Evolutionary conservation across 495 filamentous ascomycete genomes (phyloP).

Genomic region (Trichoderma asperelloides): DNA sequence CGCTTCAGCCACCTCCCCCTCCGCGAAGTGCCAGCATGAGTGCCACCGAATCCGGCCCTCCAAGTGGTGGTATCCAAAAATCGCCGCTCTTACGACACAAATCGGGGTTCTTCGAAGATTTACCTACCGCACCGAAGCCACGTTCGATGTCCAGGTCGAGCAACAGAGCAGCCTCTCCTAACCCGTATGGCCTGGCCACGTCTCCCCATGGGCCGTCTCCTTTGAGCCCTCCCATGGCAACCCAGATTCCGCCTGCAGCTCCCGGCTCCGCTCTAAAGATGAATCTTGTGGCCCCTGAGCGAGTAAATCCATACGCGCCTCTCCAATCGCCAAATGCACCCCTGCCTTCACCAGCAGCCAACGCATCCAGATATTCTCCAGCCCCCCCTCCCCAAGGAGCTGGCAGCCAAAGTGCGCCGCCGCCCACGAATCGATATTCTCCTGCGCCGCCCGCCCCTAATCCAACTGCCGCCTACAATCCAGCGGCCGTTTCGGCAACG

Average conservation of each 20-base stretch:
- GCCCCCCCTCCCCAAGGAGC: constrained; percentile 36
- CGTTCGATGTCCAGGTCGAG: constrained; percentile 38
- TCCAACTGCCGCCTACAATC: constrained; percentile 26
- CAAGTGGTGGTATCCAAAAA: constrained; percentile 15
- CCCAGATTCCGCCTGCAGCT: constrained; percentile 15
- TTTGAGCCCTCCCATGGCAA: constrained; percentile 20
- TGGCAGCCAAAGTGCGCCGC: constrained; percentile 23
- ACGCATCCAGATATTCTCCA: constrained; percentile 50
- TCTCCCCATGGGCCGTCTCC: constrained; percentile 37
- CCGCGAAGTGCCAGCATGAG: constrained; percentile 57
- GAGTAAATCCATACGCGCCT: constrained; percentile 53
- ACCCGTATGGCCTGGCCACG: constrained; percentile 21
- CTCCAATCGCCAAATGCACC: constrained; percentile 31
- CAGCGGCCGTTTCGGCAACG: constrained; percentile 26
- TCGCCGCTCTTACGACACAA: constrained; percentile 26
- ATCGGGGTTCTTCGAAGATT: constrained; percentile 77
- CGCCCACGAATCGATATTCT: constrained; percentile 41
- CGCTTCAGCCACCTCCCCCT: constrained; percentile 34
- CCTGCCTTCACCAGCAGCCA: constrained; percentile 32
- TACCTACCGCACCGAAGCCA: constrained; percentile 57
- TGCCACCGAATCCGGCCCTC: constrained; percentile 24
- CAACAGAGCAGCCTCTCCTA: constrained; percentile 26
- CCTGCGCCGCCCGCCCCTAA: constrained; percentile 37
- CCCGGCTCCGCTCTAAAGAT: constrained; percentile 17
- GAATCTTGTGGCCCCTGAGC: constrained; percentile 45